A percentile compares a stretch with the other conserved stretches of the same genome.
phyloP scores from a whole-genome alignment of 305 asterid species.

The Withania somnifera region DNA sequence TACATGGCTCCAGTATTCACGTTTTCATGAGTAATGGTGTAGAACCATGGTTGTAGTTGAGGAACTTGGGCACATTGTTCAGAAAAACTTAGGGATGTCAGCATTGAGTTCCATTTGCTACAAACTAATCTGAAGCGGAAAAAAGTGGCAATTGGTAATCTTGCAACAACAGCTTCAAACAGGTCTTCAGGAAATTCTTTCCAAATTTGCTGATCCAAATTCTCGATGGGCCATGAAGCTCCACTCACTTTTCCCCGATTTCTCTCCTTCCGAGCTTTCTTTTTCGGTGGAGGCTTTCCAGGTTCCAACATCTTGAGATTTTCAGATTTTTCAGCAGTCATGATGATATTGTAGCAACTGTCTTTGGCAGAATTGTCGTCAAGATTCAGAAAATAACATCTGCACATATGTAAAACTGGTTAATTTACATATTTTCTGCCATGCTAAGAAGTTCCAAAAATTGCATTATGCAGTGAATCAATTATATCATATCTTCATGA shows the following conservation, averaged over 20 bases:
- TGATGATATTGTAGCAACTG: slow-evolving; percentile 47
- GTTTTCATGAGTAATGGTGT: slow-evolving; percentile 83
- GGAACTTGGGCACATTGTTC: slow-evolving; percentile 53
- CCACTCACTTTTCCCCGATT: slow-evolving; percentile 35
- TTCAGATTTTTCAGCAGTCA: slow-evolving; percentile 75
- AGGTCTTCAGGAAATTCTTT: slow-evolving; percentile 94
- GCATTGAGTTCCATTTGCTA: slow-evolving; percentile 71
- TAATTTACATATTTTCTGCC: not conserved
- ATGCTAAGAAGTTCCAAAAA: not conserved
- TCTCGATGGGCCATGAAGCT: slow-evolving; percentile 29
- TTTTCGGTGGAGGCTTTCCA: slow-evolving; percentile 20
- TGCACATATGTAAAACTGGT: not conserved
- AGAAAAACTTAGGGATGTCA: slow-evolving; percentile 71
- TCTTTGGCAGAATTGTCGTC: slow-evolving; percentile 46
- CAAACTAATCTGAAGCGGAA: slow-evolving; percentile 79
- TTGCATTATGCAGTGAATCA: not conserved
- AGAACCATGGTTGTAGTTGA: slow-evolving; percentile 67
- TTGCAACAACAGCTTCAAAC: slow-evolving; percentile 79
- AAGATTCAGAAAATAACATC: slow-evolving; percentile 21
- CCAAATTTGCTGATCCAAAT: slow-evolving; percentile 72
- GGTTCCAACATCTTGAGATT: slow-evolving; percentile 78
- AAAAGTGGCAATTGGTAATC: slow-evolving; percentile 76
- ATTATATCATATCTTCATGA: not conserved
- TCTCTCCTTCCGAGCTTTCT: slow-evolving; percentile 63
- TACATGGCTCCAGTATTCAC: slow-evolving; percentile 82